Conservation (phyloP, 345 rosid genomes). For the Cardiospermum halicacabum region DNA sequence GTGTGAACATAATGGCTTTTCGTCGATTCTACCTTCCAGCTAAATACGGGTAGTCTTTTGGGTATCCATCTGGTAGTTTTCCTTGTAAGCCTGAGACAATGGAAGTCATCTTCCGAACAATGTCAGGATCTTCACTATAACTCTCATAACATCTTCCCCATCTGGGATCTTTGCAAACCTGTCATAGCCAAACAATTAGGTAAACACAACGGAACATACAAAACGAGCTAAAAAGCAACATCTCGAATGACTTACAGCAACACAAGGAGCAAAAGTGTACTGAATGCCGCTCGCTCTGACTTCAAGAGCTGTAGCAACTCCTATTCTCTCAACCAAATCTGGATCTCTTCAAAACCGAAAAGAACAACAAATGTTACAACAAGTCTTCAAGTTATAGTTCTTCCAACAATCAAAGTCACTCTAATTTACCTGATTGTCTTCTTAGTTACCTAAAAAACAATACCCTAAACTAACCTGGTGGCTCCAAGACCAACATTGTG, state of each 20-base stretch:
- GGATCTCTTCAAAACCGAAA: conserved; percentile 45
- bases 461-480: conserved; percentile 48
- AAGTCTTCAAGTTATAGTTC: neutral
- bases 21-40: conserved; percentile 83
- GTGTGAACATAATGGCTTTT: no score
- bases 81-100: conserved; percentile 76
- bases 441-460: neutral
- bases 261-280: conserved; percentile 82
- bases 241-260: conserved; percentile 55
- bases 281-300: conserved; percentile 82
- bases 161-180: conserved; percentile 79
- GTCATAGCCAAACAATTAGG: conserved; percentile 22
- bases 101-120: conserved; percentile 66
- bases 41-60: conserved; percentile 70
- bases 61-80: conserved; percentile 62
- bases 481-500: conserved; percentile 92
- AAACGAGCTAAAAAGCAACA: neutral
- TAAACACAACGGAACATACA: neutral
- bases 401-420: neutral
- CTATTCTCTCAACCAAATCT: conserved; percentile 59
- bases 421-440: no score
- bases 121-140: conserved; percentile 59
- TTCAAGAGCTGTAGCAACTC: conserved; percentile 85
- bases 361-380: neutral
- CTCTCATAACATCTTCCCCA: conserved; percentile 93